phyloP scores from a whole-genome alignment of 2,329 filamentous ascomycete genomes.

The Neopestalotiopsis sp. region DNA sequence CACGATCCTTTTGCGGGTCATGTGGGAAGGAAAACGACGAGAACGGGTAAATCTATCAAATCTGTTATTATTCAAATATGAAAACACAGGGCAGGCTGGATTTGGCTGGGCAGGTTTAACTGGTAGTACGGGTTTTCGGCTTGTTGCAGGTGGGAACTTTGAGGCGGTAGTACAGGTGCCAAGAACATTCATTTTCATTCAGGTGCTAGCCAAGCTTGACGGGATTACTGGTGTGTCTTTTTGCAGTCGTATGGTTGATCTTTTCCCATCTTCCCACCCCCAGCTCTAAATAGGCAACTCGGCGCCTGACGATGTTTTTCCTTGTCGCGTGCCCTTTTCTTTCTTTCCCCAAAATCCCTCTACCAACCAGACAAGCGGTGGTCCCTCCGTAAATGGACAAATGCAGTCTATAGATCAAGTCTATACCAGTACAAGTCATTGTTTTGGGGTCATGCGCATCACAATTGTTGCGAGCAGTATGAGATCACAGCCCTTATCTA shows the following conservation, averaged over 20 bases:
- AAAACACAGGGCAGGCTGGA: no score
- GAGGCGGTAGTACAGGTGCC: conserved; percentile 9
- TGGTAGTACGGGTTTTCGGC: neutral
- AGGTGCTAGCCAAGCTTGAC: conserved; percentile 5
- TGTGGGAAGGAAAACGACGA: no score
- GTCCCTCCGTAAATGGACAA: no score
- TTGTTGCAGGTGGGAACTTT: neutral
- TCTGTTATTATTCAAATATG: no score
- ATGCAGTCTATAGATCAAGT: no score
- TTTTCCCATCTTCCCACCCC: neutral
- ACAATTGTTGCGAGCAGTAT: neutral
- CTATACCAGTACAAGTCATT: no score
- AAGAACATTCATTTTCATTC: neutral
- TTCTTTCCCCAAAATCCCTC: no score
- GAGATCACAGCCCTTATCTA: neutral
- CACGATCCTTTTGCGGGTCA: conserved; percentile 2
- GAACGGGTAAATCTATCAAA: no score
- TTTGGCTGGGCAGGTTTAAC: no score
- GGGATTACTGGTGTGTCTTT: neutral
- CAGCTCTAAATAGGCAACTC: neutral
- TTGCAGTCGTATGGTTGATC: neutral
- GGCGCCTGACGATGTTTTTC: neutral
- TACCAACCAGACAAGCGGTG: no score
- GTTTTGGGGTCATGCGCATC: neutral
- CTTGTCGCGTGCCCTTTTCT: neutral